Percentiles rank a stretch among this genome's conserved stretches.
Conservation (phyloP, 2,329 filamentous ascomycete genomes). For the Lasiodiplodia sp. region DNA sequence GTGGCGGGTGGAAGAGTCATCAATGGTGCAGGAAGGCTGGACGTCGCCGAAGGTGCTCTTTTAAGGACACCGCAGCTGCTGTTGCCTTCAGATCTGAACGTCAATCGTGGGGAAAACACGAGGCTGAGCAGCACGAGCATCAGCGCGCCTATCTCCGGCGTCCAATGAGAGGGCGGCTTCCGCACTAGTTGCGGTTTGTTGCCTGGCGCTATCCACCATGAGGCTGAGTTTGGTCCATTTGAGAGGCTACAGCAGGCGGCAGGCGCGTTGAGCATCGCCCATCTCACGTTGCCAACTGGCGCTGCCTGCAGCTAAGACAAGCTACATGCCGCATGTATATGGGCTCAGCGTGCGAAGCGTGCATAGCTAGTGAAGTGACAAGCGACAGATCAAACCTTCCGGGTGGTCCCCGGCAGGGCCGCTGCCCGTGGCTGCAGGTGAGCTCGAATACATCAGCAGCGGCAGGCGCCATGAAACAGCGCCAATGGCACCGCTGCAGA, state of each 20-base stretch:
- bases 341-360: not conserved
- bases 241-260: slow-evolving; percentile 3
- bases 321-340: slow-evolving; percentile 3
- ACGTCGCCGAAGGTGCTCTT: slow-evolving; percentile 6
- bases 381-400: not conserved
- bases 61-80: slow-evolving; percentile 23
- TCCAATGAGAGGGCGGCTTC: not conserved
- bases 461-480: not conserved
- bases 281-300: slow-evolving; percentile 19
- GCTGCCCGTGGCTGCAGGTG: slow-evolving; percentile 15
- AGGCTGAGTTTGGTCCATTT: slow-evolving; percentile 14
- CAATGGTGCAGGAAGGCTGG: not conserved
- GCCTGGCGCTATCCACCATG: slow-evolving; percentile 16
- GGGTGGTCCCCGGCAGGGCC: not conserved
- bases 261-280: not conserved
- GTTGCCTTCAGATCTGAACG: slow-evolving; percentile 9
- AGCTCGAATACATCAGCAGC: slow-evolving; percentile 13
- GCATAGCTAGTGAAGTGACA: not conserved
- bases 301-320: slow-evolving; percentile 12
- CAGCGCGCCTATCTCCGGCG: not conserved
- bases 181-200: slow-evolving; percentile 1
- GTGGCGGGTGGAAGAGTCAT: not conserved
- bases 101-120: not conserved
- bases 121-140: slow-evolving; percentile 1
- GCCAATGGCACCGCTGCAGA: not conserved